Conservation (phyloP, 2,329 filamentous ascomycete species). For the Fusarium sp. region DNA sequence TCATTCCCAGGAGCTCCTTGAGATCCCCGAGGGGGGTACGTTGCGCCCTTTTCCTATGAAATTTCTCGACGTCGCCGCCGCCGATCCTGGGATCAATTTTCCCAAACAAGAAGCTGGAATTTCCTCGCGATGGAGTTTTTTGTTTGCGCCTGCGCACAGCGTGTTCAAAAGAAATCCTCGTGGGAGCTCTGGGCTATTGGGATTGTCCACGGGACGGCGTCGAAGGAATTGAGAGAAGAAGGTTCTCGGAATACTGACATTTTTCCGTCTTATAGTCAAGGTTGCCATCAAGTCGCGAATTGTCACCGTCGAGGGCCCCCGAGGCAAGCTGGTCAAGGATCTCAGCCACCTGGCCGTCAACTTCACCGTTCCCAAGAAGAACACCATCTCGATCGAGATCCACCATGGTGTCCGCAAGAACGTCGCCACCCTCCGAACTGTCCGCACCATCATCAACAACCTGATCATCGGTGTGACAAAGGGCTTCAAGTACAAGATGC, state of each 20-base stretch:
- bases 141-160: slow-evolving; percentile 23
- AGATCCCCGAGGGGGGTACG: slow-evolving; percentile 97
- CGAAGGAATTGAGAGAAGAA: slow-evolving; percentile 19
- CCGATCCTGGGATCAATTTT: slow-evolving; percentile 16
- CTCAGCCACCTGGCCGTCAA: slow-evolving; percentile 96
- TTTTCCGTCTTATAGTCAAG: slow-evolving; percentile 77
- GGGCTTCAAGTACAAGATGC: slow-evolving; percentile 99
- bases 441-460: slow-evolving; percentile 99
- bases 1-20: slow-evolving; percentile 95
- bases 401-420: slow-evolving; percentile 99
- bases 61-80: slow-evolving; percentile 1
- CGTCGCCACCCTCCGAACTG: slow-evolving; percentile 96
- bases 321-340: slow-evolving; percentile 97
- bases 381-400: slow-evolving; percentile 94
- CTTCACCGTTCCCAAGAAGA: slow-evolving; percentile 89
- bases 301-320: slow-evolving; percentile 96
- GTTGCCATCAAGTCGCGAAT: slow-evolving; percentile 96
- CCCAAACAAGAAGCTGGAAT: slow-evolving; percentile 18
- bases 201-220: slow-evolving; percentile 9
- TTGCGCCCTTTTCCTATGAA: slow-evolving; percentile 51
- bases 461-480: slow-evolving; percentile 98
- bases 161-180: slow-evolving; percentile 26
- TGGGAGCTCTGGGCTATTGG: slow-evolving; percentile 10
- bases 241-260: slow-evolving; percentile 47
- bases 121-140: slow-evolving; percentile 25